A percentile compares a stretch with the other conserved stretches of the same genome.
Evolutionary conservation across 192 early-diverging fungal genomes (phyloP).

Genomic region (Gryganskiella cystojenkinii): DNA sequence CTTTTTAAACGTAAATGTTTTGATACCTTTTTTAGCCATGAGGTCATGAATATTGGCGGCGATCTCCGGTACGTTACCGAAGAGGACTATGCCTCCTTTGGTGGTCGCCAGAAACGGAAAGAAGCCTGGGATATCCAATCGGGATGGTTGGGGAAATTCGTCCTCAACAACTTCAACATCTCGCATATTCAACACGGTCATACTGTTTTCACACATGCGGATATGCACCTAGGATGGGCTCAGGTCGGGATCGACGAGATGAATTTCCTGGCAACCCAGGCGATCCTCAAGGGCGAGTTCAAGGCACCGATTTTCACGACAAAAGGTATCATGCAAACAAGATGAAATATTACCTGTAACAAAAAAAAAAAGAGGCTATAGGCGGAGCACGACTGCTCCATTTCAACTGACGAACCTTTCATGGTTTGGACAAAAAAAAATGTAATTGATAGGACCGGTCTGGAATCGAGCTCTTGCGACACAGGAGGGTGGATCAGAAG

Average conservation of each 20-base stretch:
- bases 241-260: slow-evolving; percentile 24
- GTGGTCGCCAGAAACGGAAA: slow-evolving; percentile 28
- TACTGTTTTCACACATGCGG: slow-evolving; percentile 39
- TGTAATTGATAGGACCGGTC: slow-evolving; percentile 46
- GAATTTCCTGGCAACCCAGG: slow-evolving; percentile 18
- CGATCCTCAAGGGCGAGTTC: slow-evolving; percentile 31
- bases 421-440: too few species aligned
- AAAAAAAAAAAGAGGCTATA: not conserved
- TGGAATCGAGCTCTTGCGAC: slow-evolving; percentile 37
- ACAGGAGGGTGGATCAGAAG: slow-evolving; percentile 29
- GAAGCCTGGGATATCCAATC: slow-evolving; percentile 41
- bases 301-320: slow-evolving; percentile 37
- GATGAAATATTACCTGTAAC: not conserved
- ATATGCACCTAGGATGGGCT: slow-evolving; percentile 46
- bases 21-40: slow-evolving; percentile 27
- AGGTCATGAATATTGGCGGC: slow-evolving; percentile 49
- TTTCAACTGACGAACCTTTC: too few species aligned
- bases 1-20: too few species aligned
- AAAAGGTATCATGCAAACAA: slow-evolving; percentile 4
- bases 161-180: slow-evolving; percentile 45
- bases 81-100: slow-evolving; percentile 46
- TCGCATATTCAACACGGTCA: slow-evolving; percentile 39
- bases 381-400: too few species aligned
- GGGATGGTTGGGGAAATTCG: slow-evolving; percentile 38
- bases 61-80: slow-evolving; percentile 43